phyloP scores from a whole-genome alignment of 768 basidiomycete species.

The Boletus huronensis region DNA sequence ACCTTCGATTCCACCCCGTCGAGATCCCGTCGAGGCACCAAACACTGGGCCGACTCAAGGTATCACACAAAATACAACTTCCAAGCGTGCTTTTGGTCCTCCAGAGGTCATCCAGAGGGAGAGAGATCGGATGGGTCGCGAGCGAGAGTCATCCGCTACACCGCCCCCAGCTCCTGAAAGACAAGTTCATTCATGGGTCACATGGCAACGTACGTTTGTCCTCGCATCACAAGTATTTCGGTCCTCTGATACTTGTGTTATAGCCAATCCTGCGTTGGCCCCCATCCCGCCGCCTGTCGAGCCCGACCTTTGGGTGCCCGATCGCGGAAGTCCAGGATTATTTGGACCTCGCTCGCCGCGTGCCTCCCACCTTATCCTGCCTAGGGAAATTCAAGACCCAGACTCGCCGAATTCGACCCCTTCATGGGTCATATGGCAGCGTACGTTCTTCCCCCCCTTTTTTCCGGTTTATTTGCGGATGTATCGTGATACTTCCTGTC shows the following conservation, averaged over 20 bases:
- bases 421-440: not conserved
- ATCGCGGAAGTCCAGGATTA: constrained; percentile 53
- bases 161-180: constrained; percentile 31
- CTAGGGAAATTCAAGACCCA: not conserved
- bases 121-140: constrained; percentile 39
- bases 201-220: constrained; percentile 55
- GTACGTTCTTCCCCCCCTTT: not conserved
- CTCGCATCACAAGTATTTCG: not conserved
- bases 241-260: not conserved
- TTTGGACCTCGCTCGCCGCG: constrained; percentile 69
- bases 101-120: constrained; percentile 10
- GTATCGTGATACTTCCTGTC: not conserved
- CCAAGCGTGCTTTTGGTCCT: constrained; percentile 50
- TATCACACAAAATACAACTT: constrained; percentile 46
- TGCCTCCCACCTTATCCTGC: not conserved
- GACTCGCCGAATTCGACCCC: not conserved
- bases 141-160: no score
- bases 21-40: constrained; percentile 23
- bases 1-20: not conserved
- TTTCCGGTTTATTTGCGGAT: not conserved
- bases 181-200: constrained; percentile 47
- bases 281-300: constrained; percentile 57
- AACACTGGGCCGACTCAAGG: constrained; percentile 30
- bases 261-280: constrained; percentile 52
- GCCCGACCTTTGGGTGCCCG: constrained; percentile 54